Conservation (phyloP, 345 rosid genomes). For the Turritis glabra region DNA sequence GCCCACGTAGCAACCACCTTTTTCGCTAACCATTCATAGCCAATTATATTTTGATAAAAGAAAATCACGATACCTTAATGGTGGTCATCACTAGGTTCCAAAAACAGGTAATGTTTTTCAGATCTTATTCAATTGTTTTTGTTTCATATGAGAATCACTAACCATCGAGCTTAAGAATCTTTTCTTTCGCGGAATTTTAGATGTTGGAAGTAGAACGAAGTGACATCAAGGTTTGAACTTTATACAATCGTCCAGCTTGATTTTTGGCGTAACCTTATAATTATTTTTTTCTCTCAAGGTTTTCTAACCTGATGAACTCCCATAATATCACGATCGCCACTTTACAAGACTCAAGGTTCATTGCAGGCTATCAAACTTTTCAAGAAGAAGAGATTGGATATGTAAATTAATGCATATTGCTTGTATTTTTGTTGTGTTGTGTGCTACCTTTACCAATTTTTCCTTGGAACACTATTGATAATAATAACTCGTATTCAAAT, state of each 20-base stretch:
- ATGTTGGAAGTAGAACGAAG: not conserved
- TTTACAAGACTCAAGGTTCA: no score
- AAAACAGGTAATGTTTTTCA: no score
- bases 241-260: not conserved
- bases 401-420: not conserved
- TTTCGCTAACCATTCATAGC: no score
- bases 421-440: not conserved
- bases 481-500: no score
- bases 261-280: not conserved
- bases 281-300: not conserved
- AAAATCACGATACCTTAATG: not conserved
- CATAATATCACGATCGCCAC: no score
- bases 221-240: not conserved
- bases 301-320: not conserved
- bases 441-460: not conserved
- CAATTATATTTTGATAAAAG: no score
- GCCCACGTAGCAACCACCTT: no score
- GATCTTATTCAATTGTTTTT: not conserved
- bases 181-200: not conserved
- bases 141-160: not conserved
- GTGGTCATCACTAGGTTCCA: not conserved
- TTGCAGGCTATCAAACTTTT: not conserved
- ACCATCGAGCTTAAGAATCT: not conserved
- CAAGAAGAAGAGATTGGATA: not conserved
- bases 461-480: not conserved